Evolutionary conservation across 257 asterid genomes (phyloP), one percentile per base, ranked within the genome.

Genomic region (Orobanche coerulescens): DNA sequence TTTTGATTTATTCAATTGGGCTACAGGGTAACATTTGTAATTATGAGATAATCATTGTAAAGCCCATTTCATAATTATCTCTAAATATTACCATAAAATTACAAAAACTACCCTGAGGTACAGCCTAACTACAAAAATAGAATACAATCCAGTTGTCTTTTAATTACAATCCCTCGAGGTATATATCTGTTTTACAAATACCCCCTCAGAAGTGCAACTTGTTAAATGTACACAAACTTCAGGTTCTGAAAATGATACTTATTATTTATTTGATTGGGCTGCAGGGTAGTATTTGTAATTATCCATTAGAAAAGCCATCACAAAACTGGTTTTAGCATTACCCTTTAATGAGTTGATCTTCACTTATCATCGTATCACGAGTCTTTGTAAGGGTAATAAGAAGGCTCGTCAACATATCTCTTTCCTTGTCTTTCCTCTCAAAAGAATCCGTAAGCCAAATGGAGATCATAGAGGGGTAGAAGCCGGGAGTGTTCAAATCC

Each of bases 391-490:
- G 61, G 28, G 16, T 16, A 19, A 54, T 54, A 28, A 54, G 44
- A 54, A 54, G 61, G 2, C 30, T 15, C 6, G 43, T 16, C 65
- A 88, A 73, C 24, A 78, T 82, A 48, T 79, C 95, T 70, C 56
- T 49, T 25, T 55, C 44, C 8, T 14, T 55, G 61, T 49, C 61
- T 16, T 55, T 31, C 28, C 61, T 55, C 61, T 55, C 96, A 40
- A 88, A 88, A 30, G 96, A 88, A 65, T 88, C 93, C 0, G 54
- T 73, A 34, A 88, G 70, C 96, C 96, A 88, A 34, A 73, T 61
- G 62, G 90, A 78, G 50, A 88, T 73, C 95, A 88, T 81, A 13
- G 50, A 58, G 23, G 31, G 90, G 67, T 88, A 75, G 71, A 81
- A 83, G 81, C 76, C 70, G 7, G 93, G 84, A 50, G 83, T 23